phyloP scores from a whole-genome alignment of 2,329 filamentous ascomycete genomes.

The Stachybotrys chartarum region DNA sequence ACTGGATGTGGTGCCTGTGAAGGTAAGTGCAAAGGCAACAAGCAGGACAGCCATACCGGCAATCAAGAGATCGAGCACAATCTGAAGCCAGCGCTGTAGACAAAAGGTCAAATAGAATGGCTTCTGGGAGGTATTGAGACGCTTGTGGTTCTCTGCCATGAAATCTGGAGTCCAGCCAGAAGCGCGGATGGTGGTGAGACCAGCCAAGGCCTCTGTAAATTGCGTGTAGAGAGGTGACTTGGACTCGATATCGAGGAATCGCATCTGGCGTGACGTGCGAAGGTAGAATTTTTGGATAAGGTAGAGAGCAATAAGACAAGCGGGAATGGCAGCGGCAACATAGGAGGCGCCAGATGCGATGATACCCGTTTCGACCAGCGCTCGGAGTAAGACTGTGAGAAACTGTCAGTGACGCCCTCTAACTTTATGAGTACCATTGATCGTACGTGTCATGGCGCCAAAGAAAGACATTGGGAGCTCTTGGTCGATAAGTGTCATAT shows the following conservation, averaged over 20 bases:
- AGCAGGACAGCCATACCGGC: conserved; percentile 37
- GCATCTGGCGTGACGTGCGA: conserved; percentile 43
- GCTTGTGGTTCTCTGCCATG: conserved; percentile 22
- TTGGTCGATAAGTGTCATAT: conserved; percentile 34
- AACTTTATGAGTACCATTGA: not conserved
- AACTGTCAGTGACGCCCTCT: not conserved
- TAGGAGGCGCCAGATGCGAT: conserved; percentile 15
- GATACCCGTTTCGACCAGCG: conserved; percentile 12
- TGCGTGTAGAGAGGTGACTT: conserved; percentile 42
- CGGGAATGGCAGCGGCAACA: conserved; percentile 31
- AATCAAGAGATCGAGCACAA: conserved; percentile 41
- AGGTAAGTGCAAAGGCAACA: conserved; percentile 33
- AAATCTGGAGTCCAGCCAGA: conserved; percentile 37
- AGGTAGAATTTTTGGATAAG: conserved; percentile 22
- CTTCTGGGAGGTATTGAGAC: conserved; percentile 36
- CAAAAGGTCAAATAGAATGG: conserved; percentile 42
- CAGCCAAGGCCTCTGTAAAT: conserved; percentile 40
- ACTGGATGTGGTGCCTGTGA: conserved; percentile 12
- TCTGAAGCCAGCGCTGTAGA: conserved; percentile 40
- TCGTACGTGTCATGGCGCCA: not conserved
- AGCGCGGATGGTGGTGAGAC: conserved; percentile 40
- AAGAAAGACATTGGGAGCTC: conserved; percentile 25
- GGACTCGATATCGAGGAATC: conserved; percentile 44
- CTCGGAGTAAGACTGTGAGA: conserved; percentile 18
- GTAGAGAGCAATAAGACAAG: conserved; percentile 20